phyloP scores from a whole-genome alignment of 306 rosid genomes.

The Trifolium fragiferum region DNA sequence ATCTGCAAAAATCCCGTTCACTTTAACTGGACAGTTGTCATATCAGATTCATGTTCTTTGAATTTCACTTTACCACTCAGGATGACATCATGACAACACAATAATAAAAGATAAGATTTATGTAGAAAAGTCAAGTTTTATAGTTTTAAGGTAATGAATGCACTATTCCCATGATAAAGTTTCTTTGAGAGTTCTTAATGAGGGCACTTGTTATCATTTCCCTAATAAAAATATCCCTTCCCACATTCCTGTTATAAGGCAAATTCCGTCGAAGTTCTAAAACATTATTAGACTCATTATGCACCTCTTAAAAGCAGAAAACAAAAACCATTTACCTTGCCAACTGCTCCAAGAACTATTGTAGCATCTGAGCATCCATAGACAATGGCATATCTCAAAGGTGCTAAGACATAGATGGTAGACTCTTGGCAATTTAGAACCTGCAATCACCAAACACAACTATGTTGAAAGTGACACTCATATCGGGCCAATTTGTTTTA shows the following conservation, averaged over 20 bases:
- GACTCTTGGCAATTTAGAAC: slow-evolving; percentile 95
- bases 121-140: no score
- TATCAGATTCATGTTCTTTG: slow-evolving; percentile 13
- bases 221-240: not conserved
- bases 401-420: slow-evolving; percentile 68
- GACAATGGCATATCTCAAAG: slow-evolving; percentile 87
- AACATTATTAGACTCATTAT: not conserved
- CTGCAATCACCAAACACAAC: slow-evolving; percentile 56
- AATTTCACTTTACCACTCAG: slow-evolving; percentile 26
- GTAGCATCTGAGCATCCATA: slow-evolving; percentile 99
- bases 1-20: slow-evolving; percentile 8
- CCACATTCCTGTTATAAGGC: slow-evolving; percentile 25
- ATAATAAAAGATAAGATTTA: no score
- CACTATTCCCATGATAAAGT: no score
- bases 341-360: slow-evolving; percentile 95
- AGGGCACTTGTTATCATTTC: no score
- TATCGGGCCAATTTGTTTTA: not conserved
- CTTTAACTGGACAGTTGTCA: slow-evolving; percentile 5
- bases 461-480: not conserved
- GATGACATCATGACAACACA: slow-evolving; percentile 25
- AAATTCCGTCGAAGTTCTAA: slow-evolving; percentile 11
- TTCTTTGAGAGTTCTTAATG: no score
- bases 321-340: slow-evolving; percentile 70
- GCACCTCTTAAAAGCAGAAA: slow-evolving; percentile 37
- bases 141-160: no score